Evolutionary conservation across 2,329 filamentous ascomycete species (phyloP), one percentile per base, ranked within the genome.

Genomic region (Pezicula neosporulosa): DNA sequence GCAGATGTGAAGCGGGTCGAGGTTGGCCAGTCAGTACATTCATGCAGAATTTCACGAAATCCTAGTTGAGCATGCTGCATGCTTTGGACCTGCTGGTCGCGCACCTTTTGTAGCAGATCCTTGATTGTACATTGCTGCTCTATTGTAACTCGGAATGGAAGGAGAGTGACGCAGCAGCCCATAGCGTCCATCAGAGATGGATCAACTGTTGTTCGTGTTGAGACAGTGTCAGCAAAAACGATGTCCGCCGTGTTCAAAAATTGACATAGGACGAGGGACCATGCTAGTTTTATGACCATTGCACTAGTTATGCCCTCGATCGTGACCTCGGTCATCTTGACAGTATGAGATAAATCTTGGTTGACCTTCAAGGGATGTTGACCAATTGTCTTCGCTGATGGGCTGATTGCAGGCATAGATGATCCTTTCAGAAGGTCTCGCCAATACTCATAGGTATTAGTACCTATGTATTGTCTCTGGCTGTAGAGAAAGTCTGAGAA

Each of bases 11-110:
- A 48, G 46, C 46, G 46, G 38, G 30, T 48, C 4, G 46, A 38
- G 35, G 46, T 38, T 38, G 46, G 38, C 46, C 46, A 48, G 46
- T 48, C 46, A 7, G 46, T 48, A 39, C 46, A 48, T 18, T 48
- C 46, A 38, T 41, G 46, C 21, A 48, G 35, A 38, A 48, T 48
- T 48, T 38, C 35, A 27, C 46, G 46, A 16, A 48, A 48, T 28
- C 46, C 38, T 15, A 48, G 35, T 16, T 41, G 35, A 28, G 35
- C 46, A 48, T 48, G 46, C 18, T 38, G 13, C 35, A 48, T 48
- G 19, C 46, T 38, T 24, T 48, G 13, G 9, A 38, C 18, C 35
- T 48, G 46, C 46, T 48, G 46, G 38, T 48, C 46, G 16, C 46
- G 46, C 46, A 48, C 33, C 27, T 38, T 38, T 21, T 38, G 35